Percentiles rank a stretch among this genome's conserved stretches.
phyloP scores from a whole-genome alignment of 495 filamentous ascomycete species.

The Neurospora africana region DNA sequence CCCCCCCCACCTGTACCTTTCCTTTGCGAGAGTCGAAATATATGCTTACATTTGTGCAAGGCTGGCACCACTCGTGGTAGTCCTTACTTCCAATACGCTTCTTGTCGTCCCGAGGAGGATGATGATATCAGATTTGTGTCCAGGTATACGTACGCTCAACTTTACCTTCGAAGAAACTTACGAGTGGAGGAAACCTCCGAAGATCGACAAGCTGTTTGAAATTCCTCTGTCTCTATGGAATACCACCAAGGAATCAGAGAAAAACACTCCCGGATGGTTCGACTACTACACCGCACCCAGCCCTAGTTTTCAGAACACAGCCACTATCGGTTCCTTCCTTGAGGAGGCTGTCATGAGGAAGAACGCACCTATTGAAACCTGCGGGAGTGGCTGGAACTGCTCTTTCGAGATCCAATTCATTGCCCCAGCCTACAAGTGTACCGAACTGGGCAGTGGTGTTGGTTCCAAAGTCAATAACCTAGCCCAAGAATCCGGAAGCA shows the following conservation, averaged over 20 bases:
- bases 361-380: slow-evolving; percentile 20
- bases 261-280: slow-evolving; percentile 17
- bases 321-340: slow-evolving; percentile 22
- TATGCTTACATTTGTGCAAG: slow-evolving; percentile 11
- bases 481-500: slow-evolving; percentile 18
- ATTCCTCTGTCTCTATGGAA: slow-evolving; percentile 26
- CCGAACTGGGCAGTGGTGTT: slow-evolving; percentile 24
- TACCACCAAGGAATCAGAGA: slow-evolving; percentile 15
- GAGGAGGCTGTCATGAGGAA: slow-evolving; percentile 17
- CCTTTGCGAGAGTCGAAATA: neutral
- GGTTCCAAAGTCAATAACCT: slow-evolving; percentile 18
- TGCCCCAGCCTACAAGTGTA: slow-evolving; percentile 27
- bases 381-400: slow-evolving; percentile 30
- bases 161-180: slow-evolving; percentile 25
- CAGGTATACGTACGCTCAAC: slow-evolving; percentile 24
- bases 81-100: slow-evolving; percentile 29
- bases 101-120: slow-evolving; percentile 16
- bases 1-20: neutral
- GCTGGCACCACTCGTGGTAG: slow-evolving; percentile 24
- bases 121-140: slow-evolving; percentile 11
- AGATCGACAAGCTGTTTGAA: slow-evolving; percentile 17
- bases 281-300: slow-evolving; percentile 27
- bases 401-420: slow-evolving; percentile 23
- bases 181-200: slow-evolving; percentile 23
- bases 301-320: slow-evolving; percentile 15